Percentiles rank a stretch among this genome's conserved stretches.
phyloP scores from a whole-genome alignment of 208 protist species.

The Acanthamoeba healyi region DNA sequence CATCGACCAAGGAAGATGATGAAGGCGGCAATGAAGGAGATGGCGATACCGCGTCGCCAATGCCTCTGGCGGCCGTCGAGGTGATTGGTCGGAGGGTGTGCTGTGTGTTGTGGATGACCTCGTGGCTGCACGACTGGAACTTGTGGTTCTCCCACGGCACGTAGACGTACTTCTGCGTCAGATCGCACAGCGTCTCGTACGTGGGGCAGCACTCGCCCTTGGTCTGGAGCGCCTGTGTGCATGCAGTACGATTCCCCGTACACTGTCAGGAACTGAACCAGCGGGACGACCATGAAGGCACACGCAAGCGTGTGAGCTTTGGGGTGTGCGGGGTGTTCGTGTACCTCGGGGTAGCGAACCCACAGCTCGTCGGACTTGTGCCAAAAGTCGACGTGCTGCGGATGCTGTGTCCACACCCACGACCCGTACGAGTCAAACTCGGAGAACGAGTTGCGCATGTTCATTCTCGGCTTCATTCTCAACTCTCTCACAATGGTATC shows the following conservation, averaged over 20 bases:
- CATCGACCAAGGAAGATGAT: too few relatives aligned
- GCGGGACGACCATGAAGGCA: neutral
- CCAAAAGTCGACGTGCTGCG: constrained; percentile 58
- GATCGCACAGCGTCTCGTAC: neutral
- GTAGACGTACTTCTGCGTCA: constrained; percentile 12
- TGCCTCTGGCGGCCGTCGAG: too few relatives aligned
- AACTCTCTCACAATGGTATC: constrained; percentile 11
- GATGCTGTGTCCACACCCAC: constrained; percentile 46
- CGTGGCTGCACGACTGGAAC: neutral
- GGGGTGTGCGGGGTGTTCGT: too few relatives aligned
- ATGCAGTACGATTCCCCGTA: neutral
- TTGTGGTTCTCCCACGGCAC: constrained; percentile 58
- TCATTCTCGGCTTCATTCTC: neutral
- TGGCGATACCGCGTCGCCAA: too few relatives aligned
- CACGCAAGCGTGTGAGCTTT: too few relatives aligned
- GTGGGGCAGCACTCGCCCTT: constrained; percentile 23
- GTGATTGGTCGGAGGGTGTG: neutral
- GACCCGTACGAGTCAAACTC: constrained; percentile 58
- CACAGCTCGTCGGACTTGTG: neutral
- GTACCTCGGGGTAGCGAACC: constrained; percentile 52
- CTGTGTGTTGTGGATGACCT: constrained; percentile 1
- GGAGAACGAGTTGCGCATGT: constrained; percentile 49
- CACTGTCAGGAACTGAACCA: neutral
- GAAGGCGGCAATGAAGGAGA: too few relatives aligned
- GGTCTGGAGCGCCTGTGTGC: neutral